These are phyloP conservation scores for Berkeleyomyces basicola DNA, from an alignment of 2,329 filamentous ascomycete genomes.

Conservation along the genomic window DNA sequence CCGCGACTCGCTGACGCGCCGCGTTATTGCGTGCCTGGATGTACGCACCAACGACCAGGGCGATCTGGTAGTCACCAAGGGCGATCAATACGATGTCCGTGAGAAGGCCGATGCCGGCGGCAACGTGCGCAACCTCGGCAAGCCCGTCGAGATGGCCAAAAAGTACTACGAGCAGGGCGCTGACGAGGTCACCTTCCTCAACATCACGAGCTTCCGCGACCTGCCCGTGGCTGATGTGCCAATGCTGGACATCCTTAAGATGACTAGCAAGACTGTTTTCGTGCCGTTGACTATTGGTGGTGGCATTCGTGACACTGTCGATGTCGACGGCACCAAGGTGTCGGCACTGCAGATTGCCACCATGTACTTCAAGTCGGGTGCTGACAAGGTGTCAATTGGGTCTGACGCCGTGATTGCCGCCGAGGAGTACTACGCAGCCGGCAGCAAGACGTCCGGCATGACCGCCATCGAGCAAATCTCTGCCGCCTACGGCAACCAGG, in stretches of 20 bases:
- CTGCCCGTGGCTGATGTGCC: slow-evolving; percentile 81
- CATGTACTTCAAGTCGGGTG: slow-evolving; percentile 93
- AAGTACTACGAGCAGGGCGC: slow-evolving; percentile 93
- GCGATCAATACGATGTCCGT: slow-evolving; percentile 95
- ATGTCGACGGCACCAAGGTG: slow-evolving; percentile 73
- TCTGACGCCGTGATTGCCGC: slow-evolving; percentile 87
- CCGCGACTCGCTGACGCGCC: slow-evolving; percentile 63
- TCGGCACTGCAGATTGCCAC: slow-evolving; percentile 83
- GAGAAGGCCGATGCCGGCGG: slow-evolving; percentile 55
- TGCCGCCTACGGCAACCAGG: slow-evolving; percentile 84
- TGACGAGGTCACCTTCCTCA: slow-evolving; percentile 93
- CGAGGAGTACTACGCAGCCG: slow-evolving; percentile 68
- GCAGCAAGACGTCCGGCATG: slow-evolving; percentile 52
- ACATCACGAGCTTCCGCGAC: slow-evolving; percentile 96
- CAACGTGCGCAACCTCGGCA: slow-evolving; percentile 77
- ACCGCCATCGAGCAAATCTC: slow-evolving; percentile 96
- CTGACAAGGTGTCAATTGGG: slow-evolving; percentile 94
- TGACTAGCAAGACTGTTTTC: slow-evolving; percentile 80
- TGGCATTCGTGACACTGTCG: slow-evolving; percentile 82
- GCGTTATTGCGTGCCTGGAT: slow-evolving; percentile 90
- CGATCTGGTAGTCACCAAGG: slow-evolving; percentile 93
- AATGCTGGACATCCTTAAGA: slow-evolving; percentile 85
- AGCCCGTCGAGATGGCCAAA: slow-evolving; percentile 87
- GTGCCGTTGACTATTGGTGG: slow-evolving; percentile 92
- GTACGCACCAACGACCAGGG: slow-evolving; percentile 88